Base-by-base conservation (phyloP, 164 flowering plant species). In the Nelumbo lutea region DNA sequence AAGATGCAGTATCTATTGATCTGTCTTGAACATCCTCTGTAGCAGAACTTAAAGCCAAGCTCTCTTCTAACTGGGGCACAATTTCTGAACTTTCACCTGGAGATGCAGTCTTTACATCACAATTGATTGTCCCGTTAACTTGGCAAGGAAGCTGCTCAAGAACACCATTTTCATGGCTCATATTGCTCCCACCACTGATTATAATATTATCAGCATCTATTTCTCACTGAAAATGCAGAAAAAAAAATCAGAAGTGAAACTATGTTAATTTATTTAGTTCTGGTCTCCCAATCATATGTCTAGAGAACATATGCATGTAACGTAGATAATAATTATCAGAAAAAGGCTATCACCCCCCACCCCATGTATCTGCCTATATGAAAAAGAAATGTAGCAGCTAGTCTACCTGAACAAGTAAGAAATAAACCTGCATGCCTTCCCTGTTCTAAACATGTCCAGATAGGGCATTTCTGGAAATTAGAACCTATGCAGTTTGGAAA, bases 141-240 rank as follows among this genome's bases (percentile, higher is more conserved):
- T 64, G 40, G 6, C 50, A 71, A 52, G 71, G 66, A 75, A 45
- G 40, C n/a, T 77, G 70, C 46, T 69, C 71, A 64, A 67, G 74
- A 66, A 53, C 79, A 48, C 84, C 87, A 78, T 85, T 86, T 70
- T 73, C 80, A 73, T 65, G 80, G 65, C 57, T 67, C 52, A 15
- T 64, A 46, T 76, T 79, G 61, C 55, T 75, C 70, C 77, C 81
- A 61, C 68, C 70, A 40, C 42, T 62, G 42, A 66, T 51, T 14
- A 61, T 57, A 61, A 76, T 69, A 65, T 46, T 70, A 63, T 75
- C 80, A 59, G 62, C 68, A 69, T 86, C 92, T 90, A 86, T 90
- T 71, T 51, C 60, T 59, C 62, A 62, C 82, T 78, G 70, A 64
- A 61, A 64, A 65, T 62, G 56, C 60, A 74, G 45, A 58, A 60